phyloP scores from a whole-genome alignment of 2,329 filamentous ascomycete genomes.

The Alternaria metachromatica region DNA sequence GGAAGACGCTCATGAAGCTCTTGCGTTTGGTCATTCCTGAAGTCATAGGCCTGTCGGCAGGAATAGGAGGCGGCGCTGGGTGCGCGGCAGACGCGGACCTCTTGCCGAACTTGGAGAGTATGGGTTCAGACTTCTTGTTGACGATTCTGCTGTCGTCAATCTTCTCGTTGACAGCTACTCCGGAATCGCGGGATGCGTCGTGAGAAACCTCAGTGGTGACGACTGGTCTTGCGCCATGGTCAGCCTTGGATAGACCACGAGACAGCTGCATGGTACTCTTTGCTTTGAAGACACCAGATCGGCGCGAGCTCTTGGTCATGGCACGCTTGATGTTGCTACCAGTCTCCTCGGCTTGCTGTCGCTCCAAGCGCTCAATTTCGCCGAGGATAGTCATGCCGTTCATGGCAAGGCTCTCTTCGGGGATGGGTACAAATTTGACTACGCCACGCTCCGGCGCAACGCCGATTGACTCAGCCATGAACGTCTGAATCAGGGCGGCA shows the following conservation, averaged over 20 bases:
- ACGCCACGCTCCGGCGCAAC: conserved; percentile 72
- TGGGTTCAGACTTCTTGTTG: conserved; percentile 31
- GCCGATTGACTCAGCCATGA: conserved; percentile 73
- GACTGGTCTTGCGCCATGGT: conserved; percentile 31
- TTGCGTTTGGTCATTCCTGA: conserved; percentile 55
- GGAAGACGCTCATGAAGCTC: conserved; percentile 55
- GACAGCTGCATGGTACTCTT: conserved; percentile 49
- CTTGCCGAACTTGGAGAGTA: conserved; percentile 30
- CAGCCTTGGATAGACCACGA: conserved; percentile 40
- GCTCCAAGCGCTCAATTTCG: conserved; percentile 68
- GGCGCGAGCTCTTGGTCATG: conserved; percentile 47
- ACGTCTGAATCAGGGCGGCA: conserved; percentile 76
- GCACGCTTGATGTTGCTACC: conserved; percentile 52
- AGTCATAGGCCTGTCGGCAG: conserved; percentile 34
- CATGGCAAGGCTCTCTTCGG: conserved; percentile 74
- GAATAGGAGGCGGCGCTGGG: conserved; percentile 38
- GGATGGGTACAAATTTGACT: conserved; percentile 72
- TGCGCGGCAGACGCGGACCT: conserved; percentile 22
- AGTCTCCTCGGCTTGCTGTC: conserved; percentile 52
- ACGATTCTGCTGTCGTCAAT: conserved; percentile 27
- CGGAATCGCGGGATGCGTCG: conserved; percentile 46
- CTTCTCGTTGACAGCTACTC: conserved; percentile 41
- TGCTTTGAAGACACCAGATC: conserved; percentile 41
- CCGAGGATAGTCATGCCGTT: conserved; percentile 73
- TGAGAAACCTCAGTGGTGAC: conserved; percentile 42